Evolutionary conservation across 768 basidiomycete species (phyloP), one percentile per base, ranked within the genome.

Genomic region (Candolleomyces eurysporus): DNA sequence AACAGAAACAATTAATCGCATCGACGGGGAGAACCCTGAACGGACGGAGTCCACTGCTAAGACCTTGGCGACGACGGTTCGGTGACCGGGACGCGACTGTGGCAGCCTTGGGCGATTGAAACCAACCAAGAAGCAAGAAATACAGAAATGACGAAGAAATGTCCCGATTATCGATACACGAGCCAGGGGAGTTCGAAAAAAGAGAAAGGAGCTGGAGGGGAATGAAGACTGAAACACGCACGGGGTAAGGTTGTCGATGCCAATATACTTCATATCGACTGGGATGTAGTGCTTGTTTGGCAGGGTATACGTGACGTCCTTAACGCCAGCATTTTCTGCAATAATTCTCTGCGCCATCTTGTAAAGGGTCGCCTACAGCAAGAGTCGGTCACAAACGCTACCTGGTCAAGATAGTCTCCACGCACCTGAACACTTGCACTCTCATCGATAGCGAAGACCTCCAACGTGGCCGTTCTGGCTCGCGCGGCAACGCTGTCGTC

Each of bases 261-360:
- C 85, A 48, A 90, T 75, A 62, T 91, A 92, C 57, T 73, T 74
- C 87, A 94, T 89, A 72, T 92, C 86, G 51, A 95, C 92, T 0
- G 92, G 91, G 66, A 97, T 84, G 72, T 96, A 98, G 70, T 97
- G 96, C 76, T 95, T 93, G 79, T 98, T 98, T 2, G 96, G 96
- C 3, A 97, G 80, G 48, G 76, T 73, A 74, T 96, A 97, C 14
- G 81, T 79, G 36, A 92, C 89, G 2, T 73, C 73, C 48, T 80
- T 70, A 13, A 97, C 79, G 2, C 76, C 76, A 2, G 73, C 71
- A 67, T 93, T 89, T 71, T 90, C 86, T 1, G 74, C 74, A 31
- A 97, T 75, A 64, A 98, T 79, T 2, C 81, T 80, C 63, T 90
- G 83, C 0, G 82, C 92, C 87, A 96, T 96, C 76, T 90, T 91